A percentile compares a stretch with the other conserved stretches of the same genome.
phyloP scores from a whole-genome alignment of 768 basidiomycete genomes.

The Trametes gibbosa region DNA sequence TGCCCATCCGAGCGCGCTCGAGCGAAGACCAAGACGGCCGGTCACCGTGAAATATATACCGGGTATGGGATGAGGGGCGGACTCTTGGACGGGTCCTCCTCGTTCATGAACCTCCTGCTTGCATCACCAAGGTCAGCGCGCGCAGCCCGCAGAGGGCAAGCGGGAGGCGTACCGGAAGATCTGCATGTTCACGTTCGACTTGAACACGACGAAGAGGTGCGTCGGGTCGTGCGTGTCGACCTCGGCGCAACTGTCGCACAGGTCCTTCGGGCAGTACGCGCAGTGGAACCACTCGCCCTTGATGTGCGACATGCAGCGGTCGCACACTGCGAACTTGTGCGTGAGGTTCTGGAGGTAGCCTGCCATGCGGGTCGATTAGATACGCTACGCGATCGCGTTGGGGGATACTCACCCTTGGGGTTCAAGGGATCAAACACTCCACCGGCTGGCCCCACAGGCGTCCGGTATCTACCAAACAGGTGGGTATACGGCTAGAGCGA shows the following conservation, averaged over 20 bases:
- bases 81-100: slow-evolving; percentile 17
- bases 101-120: slow-evolving; percentile 20
- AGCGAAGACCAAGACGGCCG: not conserved
- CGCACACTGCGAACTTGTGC: slow-evolving; percentile 75
- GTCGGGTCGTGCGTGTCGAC: slow-evolving; percentile 79
- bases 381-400: not conserved
- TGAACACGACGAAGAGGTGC: slow-evolving; percentile 87
- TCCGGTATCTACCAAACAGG: slow-evolving; percentile 51
- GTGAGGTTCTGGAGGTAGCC: slow-evolving; percentile 60
- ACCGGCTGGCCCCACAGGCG: slow-evolving; percentile 55
- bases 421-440: slow-evolving; percentile 38
- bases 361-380: slow-evolving; percentile 24
- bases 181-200: slow-evolving; percentile 43
- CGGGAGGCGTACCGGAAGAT: slow-evolving; percentile 15
- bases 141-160: not conserved
- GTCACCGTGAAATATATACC: slow-evolving; percentile 5
- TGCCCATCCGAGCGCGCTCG: not conserved
- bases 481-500: slow-evolving; percentile 13
- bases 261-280: slow-evolving; percentile 80
- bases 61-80: slow-evolving; percentile 16
- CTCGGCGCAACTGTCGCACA: slow-evolving; percentile 82
- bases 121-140: slow-evolving; percentile 1
- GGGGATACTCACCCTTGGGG: slow-evolving; percentile 52
- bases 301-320: slow-evolving; percentile 80
- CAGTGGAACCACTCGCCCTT: slow-evolving; percentile 91